Base-by-base conservation (phyloP, 2,329 filamentous ascomycete species). In the Nigrospora osmanthi region DNA sequence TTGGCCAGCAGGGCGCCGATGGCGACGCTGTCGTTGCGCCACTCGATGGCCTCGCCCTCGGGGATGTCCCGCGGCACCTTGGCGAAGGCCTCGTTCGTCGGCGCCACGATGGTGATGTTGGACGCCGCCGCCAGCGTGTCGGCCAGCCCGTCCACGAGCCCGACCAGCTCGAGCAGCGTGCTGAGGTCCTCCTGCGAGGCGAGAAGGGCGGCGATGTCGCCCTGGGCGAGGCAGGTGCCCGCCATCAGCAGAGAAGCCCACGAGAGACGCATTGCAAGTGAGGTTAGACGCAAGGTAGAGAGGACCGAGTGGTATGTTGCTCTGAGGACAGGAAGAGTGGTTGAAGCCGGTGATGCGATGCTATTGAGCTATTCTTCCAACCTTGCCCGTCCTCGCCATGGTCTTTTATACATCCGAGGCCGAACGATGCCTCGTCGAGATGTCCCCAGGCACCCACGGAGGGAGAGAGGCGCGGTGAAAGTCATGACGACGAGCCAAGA, bases 21-120 rank as follows among this genome's bases (percentile, higher is more conserved):
- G 16, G 40, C 40, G 31, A 42, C 9, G 4, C 28, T 11, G 12
- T 16, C 31, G 35, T 28, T 5, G 35, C 40, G 32, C 34, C 31
- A 32, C 35, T 42, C 32, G 40, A 31, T n/a, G 35, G 32, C 11
- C 5, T 19, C 12, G 9, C 61, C 60, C 38, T 63, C 60, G 0
- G 60, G 59, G 14, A 58, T 56, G 30, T 64, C 53, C 1, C 55
- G 49, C 6, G 62, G 60, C 16, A 19, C 9, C 1, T 52, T 52
- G 11, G 45, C 56, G 17, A 67, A 64, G 7, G 64, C 64, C 2
- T 58, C 46, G 51, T 67, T 64, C 13, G 59, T 62, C 4, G 63
- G 63, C 0, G 64, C 63, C 16, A 64, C 54, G 47, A 61, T 65
- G 44, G 58, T 62, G 40, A 62, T 60, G 48, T 65, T 65, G 32